Evolutionary conservation across 257 asterid genomes (phyloP).

Genomic region (Phtheirospermum japonicum): DNA sequence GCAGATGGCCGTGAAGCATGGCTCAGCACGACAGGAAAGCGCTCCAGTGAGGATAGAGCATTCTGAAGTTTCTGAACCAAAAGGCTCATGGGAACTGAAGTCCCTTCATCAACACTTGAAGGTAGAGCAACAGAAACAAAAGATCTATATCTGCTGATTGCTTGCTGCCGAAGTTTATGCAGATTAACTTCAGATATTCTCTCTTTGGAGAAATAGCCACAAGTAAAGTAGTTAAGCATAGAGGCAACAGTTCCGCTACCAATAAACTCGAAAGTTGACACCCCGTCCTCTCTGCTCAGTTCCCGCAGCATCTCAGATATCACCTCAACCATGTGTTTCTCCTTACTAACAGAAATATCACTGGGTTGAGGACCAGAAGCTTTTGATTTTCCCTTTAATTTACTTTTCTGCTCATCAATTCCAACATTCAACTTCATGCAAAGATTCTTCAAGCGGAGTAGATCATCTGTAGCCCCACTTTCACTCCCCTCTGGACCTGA

Average conservation of each 20-base stretch:
- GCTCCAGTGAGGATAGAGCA: slow-evolving; percentile 89
- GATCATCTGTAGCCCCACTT: slow-evolving; percentile 76
- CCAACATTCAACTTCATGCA: slow-evolving; percentile 66
- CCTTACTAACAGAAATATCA: slow-evolving; percentile 60
- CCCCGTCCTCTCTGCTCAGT: slow-evolving; percentile 92
- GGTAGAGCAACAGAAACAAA: slow-evolving; percentile 86
- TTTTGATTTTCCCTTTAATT: slow-evolving; percentile 85
- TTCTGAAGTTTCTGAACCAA: slow-evolving; percentile 90
- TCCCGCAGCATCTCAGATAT: slow-evolving; percentile 77
- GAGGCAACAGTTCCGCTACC: slow-evolving; percentile 93
- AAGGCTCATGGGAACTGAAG: slow-evolving; percentile 64
- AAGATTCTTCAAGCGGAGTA: slow-evolving; percentile 78
- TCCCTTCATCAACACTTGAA: slow-evolving; percentile 40
- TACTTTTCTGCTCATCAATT: slow-evolving; percentile 58
- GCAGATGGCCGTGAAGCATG: slow-evolving; percentile 74
- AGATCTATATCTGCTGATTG: slow-evolving; percentile 75
- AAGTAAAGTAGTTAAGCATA: slow-evolving; percentile 79
- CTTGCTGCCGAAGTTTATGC: slow-evolving; percentile 75
- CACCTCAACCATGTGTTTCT: slow-evolving; percentile 65
- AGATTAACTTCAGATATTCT: slow-evolving; percentile 65
- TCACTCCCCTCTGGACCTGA: slow-evolving; percentile 67
- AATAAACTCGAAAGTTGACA: slow-evolving; percentile 92
- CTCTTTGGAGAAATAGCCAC: slow-evolving; percentile 84
- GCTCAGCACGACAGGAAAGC: slow-evolving; percentile 92
- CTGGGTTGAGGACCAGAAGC: slow-evolving; percentile 45